These are phyloP conservation scores for Malassezia sympodialis DNA, from an alignment of 1,284 basidiomycete genomes.

Conservation along the genomic window DNA sequence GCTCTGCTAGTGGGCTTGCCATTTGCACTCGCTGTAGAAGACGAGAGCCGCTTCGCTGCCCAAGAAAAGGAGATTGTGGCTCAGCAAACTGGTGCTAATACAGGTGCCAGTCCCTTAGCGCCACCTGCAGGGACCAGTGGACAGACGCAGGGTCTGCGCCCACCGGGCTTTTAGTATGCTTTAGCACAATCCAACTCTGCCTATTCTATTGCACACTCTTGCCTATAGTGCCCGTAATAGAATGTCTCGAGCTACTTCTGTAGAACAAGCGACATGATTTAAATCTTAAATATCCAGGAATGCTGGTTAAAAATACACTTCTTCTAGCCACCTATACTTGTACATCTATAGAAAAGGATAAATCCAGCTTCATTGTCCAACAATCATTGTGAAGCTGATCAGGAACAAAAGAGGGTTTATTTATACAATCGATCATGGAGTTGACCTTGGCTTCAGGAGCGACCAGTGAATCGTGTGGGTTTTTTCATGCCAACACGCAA, in stretches of 20 bases:
- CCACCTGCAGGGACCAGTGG: conserved; percentile 18
- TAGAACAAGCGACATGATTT: background rate
- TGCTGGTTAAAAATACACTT: background rate
- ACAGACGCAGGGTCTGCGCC: conserved; percentile 30
- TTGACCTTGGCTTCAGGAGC: background rate
- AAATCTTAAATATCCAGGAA: background rate
- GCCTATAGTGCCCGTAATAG: background rate
- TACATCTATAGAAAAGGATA: background rate
- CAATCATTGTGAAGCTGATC: background rate
- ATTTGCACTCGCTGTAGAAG: conserved; percentile 81
- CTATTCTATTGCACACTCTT: background rate
- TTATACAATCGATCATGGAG: background rate
- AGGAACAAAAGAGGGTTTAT: background rate
- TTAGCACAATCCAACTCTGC: background rate
- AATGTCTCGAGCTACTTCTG: background rate
- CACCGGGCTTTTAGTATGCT: conserved; percentile 34
- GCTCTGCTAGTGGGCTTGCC: conserved; percentile 86
- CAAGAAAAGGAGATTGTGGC: conserved; percentile 91
- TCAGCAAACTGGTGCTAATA: conserved; percentile 81
- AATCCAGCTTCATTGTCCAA: background rate
- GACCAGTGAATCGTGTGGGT: background rate
- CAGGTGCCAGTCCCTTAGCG: background rate
- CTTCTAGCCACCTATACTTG: conserved; percentile 5
- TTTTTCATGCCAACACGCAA: background rate
- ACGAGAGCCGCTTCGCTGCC: conserved; percentile 83